These are phyloP conservation scores for Rhizomucor pusillus DNA, from an alignment of 371 early-diverging fungal genomes.

Conservation along the genomic window DNA sequence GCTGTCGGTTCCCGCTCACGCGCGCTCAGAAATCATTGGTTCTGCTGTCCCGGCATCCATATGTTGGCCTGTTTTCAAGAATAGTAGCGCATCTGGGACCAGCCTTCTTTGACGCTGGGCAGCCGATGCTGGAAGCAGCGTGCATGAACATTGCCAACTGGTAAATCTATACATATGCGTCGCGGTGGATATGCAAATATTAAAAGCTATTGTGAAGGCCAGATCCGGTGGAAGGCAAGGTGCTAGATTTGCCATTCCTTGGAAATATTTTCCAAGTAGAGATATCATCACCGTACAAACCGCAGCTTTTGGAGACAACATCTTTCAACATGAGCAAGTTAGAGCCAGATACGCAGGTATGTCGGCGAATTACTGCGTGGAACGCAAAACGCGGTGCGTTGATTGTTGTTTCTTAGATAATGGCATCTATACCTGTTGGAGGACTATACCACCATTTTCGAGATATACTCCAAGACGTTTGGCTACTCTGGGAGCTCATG, in stretches of 20 bases:
- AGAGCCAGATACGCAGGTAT: constrained; percentile 64
- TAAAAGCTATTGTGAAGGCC: constrained; percentile 14
- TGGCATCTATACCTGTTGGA: constrained; percentile 68
- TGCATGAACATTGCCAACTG: constrained; percentile 79
- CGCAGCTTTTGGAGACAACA: constrained; percentile 81
- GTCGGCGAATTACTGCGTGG: no score
- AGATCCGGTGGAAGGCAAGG: constrained; percentile 19
- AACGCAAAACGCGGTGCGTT: neutral
- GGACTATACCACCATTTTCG: constrained; percentile 78
- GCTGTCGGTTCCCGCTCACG: neutral
- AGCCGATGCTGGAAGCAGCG: constrained; percentile 79
- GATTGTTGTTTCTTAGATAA: constrained; percentile 35
- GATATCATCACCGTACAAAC: constrained; percentile 72
- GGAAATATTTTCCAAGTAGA: constrained; percentile 68
- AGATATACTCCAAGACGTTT: constrained; percentile 77
- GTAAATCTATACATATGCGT: constrained; percentile 34
- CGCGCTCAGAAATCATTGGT: constrained; percentile 78
- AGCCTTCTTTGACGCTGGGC: constrained; percentile 74
- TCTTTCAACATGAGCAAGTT: constrained; percentile 67
- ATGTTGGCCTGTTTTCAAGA: constrained; percentile 79
- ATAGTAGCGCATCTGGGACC: constrained; percentile 79
- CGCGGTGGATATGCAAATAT: neutral
- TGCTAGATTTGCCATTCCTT: constrained; percentile 74
- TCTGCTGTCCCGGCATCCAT: constrained; percentile 84
- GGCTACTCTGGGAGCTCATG: constrained; percentile 94